Evolutionary conservation across 129 eudicot species (phyloP), one percentile per base, ranked within the genome.

Genomic region (Flaveria linearis): DNA sequence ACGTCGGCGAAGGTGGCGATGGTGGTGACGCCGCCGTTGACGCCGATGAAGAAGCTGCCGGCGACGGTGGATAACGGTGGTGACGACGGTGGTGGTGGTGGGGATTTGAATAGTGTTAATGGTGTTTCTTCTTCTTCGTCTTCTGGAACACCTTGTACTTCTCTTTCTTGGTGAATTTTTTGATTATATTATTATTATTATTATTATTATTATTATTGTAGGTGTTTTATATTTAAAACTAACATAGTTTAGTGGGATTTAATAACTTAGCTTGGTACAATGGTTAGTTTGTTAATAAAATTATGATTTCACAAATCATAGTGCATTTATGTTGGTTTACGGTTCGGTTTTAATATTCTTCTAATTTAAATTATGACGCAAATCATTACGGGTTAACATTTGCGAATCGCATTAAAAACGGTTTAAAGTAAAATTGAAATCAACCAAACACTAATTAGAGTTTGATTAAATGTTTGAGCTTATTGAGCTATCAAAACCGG

Each of bases 11-110:
- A 20, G n/a, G 82, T 69, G 28, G 28, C 30, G 30, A 3, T 28
- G 30, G 30, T 57, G 22, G 52, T 52, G 20, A 84, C 98, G 26
- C 88, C 89, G 58, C 93, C 91, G 68, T 51, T 89, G 30, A 84
- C 88, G 45, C 96, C 94, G 61, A 88, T 88, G 92, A 90, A 90
- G 76, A 82, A 84, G 76, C 87, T 92, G 45, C 96, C 98, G 65
- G 76, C 81, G 33, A 50, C 87, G 50, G 76, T 78, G 64, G 69
- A 79, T 39, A 87, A 83, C 58, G 88, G 70, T 76, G 82, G 78
- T 3, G 43, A 71, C 60, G 33, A 50, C 90, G 49, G 76, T 78
- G 88, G 73, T 72, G 82, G 78, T 25, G 81, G 69, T 13, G 82
- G 70, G 2, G 82, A 84, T 49, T 82, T 79, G 20, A 81, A 71